These are phyloP conservation scores for Penicillium psychrofluorescens DNA, from an alignment of 495 filamentous ascomycete genomes.

Conservation along the genomic window DNA sequence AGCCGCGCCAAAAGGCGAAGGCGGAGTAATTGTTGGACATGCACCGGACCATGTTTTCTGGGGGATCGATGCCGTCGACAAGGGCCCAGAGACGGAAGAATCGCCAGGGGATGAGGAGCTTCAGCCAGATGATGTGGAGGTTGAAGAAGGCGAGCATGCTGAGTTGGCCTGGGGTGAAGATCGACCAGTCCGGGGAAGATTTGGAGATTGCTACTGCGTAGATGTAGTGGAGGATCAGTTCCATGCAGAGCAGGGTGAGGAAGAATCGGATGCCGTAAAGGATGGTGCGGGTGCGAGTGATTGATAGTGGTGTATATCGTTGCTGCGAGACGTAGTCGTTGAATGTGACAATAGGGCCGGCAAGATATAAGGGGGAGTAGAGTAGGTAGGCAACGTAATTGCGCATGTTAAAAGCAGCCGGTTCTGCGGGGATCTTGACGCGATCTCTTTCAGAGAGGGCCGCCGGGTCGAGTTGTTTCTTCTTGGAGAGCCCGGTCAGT, in stretches of 20 bases:
- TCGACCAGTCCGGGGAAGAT: conserved; percentile 64
- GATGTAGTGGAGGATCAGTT: conserved; percentile 86
- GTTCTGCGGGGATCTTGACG: conserved; percentile 62
- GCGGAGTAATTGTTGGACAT: conserved; percentile 92
- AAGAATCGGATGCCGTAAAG: conserved; percentile 82
- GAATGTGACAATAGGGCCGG: conserved; percentile 92
- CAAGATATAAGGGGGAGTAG: conserved; percentile 88
- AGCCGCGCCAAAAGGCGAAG: conserved; percentile 89
- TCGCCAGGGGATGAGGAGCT: conserved; percentile 92
- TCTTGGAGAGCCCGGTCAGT: conserved; percentile 70
- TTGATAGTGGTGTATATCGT: conserved; percentile 60
- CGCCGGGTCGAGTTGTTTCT: conserved; percentile 89
- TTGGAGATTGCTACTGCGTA: conserved; percentile 93
- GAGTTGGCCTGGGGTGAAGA: conserved; percentile 83
- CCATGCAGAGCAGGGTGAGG: conserved; percentile 79
- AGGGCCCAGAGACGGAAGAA: conserved; percentile 95
- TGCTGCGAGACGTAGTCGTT: conserved; percentile 95
- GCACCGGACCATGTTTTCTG: conserved; percentile 98
- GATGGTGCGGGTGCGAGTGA: conserved; percentile 57
- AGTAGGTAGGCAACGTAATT: conserved; percentile 84
- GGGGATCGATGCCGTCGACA: conserved; percentile 84
- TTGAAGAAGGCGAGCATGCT: conserved; percentile 93
- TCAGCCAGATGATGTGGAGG: conserved; percentile 96
- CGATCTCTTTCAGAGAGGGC: conserved; percentile 83
- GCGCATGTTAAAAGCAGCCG: conserved; percentile 63